These are phyloP conservation scores for Adenanthera pavonina DNA, from an alignment of 306 rosid genomes.

Conservation along the genomic window DNA sequence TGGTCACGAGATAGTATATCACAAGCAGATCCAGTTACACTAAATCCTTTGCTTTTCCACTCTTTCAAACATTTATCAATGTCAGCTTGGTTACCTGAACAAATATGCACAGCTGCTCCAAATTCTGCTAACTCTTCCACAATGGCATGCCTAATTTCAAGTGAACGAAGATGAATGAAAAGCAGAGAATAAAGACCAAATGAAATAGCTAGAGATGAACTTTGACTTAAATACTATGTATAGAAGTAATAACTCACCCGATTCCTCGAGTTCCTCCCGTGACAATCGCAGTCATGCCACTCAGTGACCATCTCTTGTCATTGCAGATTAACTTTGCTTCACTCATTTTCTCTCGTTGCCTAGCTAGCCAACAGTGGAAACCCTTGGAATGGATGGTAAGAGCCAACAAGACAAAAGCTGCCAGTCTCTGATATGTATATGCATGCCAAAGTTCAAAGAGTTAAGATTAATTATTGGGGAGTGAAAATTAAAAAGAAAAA, in stretches of 20 bases:
- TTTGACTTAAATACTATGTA: background rate
- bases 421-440: background rate
- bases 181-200: background rate
- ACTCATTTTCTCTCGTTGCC: constrained; percentile 18
- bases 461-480: too few relatives aligned
- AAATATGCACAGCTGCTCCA: constrained; percentile 50
- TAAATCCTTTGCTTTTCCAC: constrained; percentile 45
- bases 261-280: constrained; percentile 50
- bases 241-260: constrained; percentile 30
- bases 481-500: too few relatives aligned
- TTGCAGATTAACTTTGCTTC: constrained; percentile 32
- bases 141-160: constrained; percentile 44
- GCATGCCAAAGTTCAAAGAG: too few relatives aligned
- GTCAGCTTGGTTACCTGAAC: constrained; percentile 42
- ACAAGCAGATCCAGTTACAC: constrained; percentile 46
- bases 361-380: background rate
- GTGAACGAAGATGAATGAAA: background rate
- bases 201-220: background rate
- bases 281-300: constrained; percentile 51
- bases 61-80: constrained; percentile 41
- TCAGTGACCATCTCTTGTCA: constrained; percentile 48
- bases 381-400: background rate
- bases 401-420: background rate
- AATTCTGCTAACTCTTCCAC: constrained; percentile 52
- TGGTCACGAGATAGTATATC: constrained; percentile 37